Evolutionary conservation across 108 stramenopile genomes (phyloP), one percentile per base, ranked within the genome.

Genomic region (Skeletonema tropicum): DNA sequence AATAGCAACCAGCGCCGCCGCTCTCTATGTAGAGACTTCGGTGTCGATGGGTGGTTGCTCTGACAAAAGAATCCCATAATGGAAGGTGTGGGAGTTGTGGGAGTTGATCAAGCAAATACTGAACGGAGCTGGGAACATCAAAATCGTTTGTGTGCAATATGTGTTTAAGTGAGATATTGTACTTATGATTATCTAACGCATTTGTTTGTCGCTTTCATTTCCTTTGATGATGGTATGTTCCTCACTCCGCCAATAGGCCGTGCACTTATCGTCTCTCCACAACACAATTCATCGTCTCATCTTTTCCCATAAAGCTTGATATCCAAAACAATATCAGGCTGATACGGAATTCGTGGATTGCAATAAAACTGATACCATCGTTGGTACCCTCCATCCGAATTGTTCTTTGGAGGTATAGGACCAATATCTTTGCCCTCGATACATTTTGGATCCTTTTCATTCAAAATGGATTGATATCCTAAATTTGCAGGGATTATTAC

Each of bases 311-410:
- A 68, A 4, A 68, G 68, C 42, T 68, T 68, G 13, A 68, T 68
- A 62, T 68, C 68, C 42, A 68, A 29, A 19, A 68, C 68, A 19
- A 68, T 19, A 62, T 68, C 68, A 30, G 68, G 68, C 60, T 68
- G 68, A 60, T 68, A 68, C 26, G 68, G 68, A 11, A 68, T 68
- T 13, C 68, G 25, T 29, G 68, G 68, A 30, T 68, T 68, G 68
- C 68, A 68, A 23, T 68, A 68, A 60, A 68, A 68, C 4, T 19
- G 17, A 62, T 68, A 68, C 68, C 68, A 68, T 60, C 68, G 58
- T 7, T 68, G 68, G 25, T 68, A 68, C 17, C 21, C 68, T 58
- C 60, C 68, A 29, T 26, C 26, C 13, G 23, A 19, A 15, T 68
- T 57, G 14, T 19, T 55, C 58, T 68, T 68, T 0, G 68, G 68